Evolutionary conservation across 2,329 filamentous ascomycete species (phyloP), one percentile per base, ranked within the genome.

Genomic region (Dactylella cylindrospora): DNA sequence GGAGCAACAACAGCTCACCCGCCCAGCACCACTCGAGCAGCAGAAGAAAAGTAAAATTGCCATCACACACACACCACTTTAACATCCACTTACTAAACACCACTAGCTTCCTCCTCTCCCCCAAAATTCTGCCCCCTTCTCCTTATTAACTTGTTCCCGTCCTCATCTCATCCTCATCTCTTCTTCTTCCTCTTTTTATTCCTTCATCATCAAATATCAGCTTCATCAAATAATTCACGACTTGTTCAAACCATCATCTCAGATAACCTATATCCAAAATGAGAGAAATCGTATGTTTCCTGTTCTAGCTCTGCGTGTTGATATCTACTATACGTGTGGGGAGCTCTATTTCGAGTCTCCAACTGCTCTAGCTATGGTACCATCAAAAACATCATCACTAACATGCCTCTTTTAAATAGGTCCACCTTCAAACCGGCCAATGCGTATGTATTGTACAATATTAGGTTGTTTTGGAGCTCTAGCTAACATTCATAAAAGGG

Each of bases 371-470:
- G 39, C 55, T 61, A 28, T 36, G 28, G 12, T 41, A 13, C 10
- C 15, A 26, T 32, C 33, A 12, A 20, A 25, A 60, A 46, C 47
- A 61, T 50, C 43, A 23, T 47, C 20, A 28, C 59, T 64, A 47
- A 64, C 51, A 33, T 52, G 5, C 8, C 13, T 31, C 9, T 20
- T 36, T 31, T 43, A 25, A 17, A 23, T 29, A 64, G 59, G 82
- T 85, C 79, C 93, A 98, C 80, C 90, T 98, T 73, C 93, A 98
- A 82, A 98, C 93, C 83, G 93, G 93, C 78, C 93, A 98, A 85
- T 97, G 93, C 82, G 91, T 96, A 84, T 79, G 84, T 82, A 65
- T 50, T 31, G 32, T 55, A 36, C 6, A 31, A 26, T 33, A 36
- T 47, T 59, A 43, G 36, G 33, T 25, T 22, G 22, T 26, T 36